These are phyloP conservation scores for Gracilaria caudata DNA, from an alignment of 23 red algal species.

Conservation along the genomic window DNA sequence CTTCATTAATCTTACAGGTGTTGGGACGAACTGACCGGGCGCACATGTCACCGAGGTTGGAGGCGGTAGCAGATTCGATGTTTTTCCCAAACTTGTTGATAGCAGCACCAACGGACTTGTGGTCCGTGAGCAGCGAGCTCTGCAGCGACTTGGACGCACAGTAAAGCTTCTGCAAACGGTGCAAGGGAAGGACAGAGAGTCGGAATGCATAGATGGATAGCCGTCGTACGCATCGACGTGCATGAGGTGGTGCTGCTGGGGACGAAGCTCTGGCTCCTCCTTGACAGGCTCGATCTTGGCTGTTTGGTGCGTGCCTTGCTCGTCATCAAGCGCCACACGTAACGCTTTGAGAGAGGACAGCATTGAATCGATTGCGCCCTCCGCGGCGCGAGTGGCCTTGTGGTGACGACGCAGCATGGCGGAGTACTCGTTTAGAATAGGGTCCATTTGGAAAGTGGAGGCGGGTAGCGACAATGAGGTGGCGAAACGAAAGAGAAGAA, in stretches of 20 bases:
- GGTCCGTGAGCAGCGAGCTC: constrained; percentile 36
- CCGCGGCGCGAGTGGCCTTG: constrained; percentile 11
- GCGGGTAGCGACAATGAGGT: too few relatives aligned
- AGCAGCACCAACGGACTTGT: constrained; percentile 55
- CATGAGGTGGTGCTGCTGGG: neutral
- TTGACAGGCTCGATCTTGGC: neutral
- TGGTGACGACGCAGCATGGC: constrained; percentile 38
- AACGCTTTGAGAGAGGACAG: neutral
- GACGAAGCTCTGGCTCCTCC: constrained; percentile 17
- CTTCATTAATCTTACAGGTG: constrained; percentile 54
- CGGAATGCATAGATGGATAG: too few relatives aligned
- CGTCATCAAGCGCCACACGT: neutral
- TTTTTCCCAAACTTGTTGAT: constrained; percentile 55
- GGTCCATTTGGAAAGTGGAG: constrained; percentile 12
- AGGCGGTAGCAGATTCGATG: constrained; percentile 41
- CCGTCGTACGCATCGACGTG: neutral
- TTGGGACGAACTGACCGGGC: constrained; percentile 46
- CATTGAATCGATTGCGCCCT: constrained; percentile 36
- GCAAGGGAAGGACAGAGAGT: neutral
- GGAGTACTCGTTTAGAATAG: constrained; percentile 48
- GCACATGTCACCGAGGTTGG: constrained; percentile 29
- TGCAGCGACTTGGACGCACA: constrained; percentile 26
- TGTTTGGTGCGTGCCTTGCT: neutral
- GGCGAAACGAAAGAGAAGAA: too few relatives aligned
- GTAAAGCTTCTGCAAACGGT: constrained; percentile 4